Evolutionary conservation across 768 basidiomycete genomes (phyloP).

Genomic region (Amanita phalloides): DNA sequence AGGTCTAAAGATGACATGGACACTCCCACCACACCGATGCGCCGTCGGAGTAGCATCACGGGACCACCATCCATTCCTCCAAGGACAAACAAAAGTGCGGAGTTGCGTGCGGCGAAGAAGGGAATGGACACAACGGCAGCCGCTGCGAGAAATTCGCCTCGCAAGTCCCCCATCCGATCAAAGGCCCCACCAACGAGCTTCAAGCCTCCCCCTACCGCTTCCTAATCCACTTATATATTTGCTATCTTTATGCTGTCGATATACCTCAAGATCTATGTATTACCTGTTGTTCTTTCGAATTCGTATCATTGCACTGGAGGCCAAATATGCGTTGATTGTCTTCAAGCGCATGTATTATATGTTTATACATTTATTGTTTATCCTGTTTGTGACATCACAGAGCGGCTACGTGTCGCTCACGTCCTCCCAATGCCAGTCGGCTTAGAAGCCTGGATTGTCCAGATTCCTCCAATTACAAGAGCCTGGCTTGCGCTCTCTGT

Average conservation of each 20-base stretch:
- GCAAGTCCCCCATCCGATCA: slow-evolving; percentile 16
- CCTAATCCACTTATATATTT: neutral
- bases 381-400: no score
- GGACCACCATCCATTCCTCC: slow-evolving; percentile 54
- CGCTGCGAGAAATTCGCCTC: slow-evolving; percentile 24
- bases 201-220: slow-evolving; percentile 19
- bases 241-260: neutral
- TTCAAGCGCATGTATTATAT: no score
- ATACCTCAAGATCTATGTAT: slow-evolving; percentile 1
- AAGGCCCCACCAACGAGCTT: slow-evolving; percentile 29
- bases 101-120: slow-evolving; percentile 59
- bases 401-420: no score
- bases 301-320: no score
- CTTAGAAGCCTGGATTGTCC: slow-evolving; percentile 83
- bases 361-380: no score
- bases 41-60: slow-evolving; percentile 48
- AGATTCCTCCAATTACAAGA: slow-evolving; percentile 87
- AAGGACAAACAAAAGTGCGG: slow-evolving; percentile 64
- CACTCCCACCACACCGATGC: slow-evolving; percentile 20
- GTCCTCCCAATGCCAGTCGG: slow-evolving; percentile 56
- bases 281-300: neutral
- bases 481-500: slow-evolving; percentile 77
- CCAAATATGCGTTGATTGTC: no score
- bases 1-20: slow-evolving; percentile 5
- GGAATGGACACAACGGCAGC: slow-evolving; percentile 36